These are phyloP conservation scores for Cordyceps cateniannulata DNA, from an alignment of 2,329 filamentous ascomycete genomes.

Conservation along the genomic window DNA sequence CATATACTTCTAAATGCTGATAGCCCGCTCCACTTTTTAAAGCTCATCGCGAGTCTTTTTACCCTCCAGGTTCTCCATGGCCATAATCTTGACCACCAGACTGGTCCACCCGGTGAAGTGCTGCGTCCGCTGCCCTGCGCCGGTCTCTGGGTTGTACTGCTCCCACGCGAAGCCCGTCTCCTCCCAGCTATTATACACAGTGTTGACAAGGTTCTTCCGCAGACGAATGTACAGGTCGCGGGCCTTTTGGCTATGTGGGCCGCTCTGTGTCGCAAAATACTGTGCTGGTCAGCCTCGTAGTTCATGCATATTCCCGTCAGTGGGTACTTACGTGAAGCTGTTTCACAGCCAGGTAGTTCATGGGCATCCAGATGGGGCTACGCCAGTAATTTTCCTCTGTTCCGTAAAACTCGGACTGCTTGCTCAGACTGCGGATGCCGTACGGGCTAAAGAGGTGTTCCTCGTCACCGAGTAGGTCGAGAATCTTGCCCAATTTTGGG, in stretches of 20 bases:
- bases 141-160: conserved; percentile 93
- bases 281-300: conserved; percentile 23
- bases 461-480: conserved; percentile 74
- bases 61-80: conserved; percentile 65
- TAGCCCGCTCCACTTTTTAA: conserved; percentile 21
- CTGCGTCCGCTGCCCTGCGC: conserved; percentile 88
- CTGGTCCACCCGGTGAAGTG: conserved; percentile 99
- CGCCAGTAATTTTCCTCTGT: conserved; percentile 97
- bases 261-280: conserved; percentile 58
- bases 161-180: conserved; percentile 97
- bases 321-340: conserved; percentile 62
- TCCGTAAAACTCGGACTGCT: conserved; percentile 74
- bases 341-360: conserved; percentile 82
- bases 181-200: conserved; percentile 81
- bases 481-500: conserved; percentile 63
- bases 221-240: conserved; percentile 68
- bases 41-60: conserved; percentile 40
- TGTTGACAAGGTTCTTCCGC: conserved; percentile 79
- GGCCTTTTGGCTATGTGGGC: conserved; percentile 64
- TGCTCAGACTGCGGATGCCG: conserved; percentile 86
- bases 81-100: conserved; percentile 94
- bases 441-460: conserved; percentile 84
- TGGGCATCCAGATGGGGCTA: conserved; percentile 89
- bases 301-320: background rate
- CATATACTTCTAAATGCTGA: conserved; percentile 16